Evolutionary conservation across 345 rosid genomes (phyloP).

Genomic region (Acer campestre): DNA sequence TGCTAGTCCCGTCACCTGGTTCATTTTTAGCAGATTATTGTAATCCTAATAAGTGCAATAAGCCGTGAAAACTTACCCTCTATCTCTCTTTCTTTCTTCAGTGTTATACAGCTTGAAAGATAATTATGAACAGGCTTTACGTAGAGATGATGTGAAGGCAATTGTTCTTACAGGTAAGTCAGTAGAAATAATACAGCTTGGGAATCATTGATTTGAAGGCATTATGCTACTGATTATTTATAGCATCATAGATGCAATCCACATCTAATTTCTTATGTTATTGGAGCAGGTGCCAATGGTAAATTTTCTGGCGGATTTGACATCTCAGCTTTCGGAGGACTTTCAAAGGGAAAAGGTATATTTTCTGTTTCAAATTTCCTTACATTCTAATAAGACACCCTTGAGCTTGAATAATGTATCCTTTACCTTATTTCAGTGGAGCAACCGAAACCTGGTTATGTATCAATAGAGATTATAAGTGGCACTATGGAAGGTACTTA

Average conservation of each 20-base stretch:
- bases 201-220: neutral
- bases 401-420: slow-evolving; percentile 6
- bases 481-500: slow-evolving; percentile 76
- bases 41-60: neutral
- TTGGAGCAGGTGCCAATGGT: slow-evolving; percentile 74
- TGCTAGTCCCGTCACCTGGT: neutral
- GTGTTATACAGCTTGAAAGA: slow-evolving; percentile 77
- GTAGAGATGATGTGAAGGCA: slow-evolving; percentile 91
- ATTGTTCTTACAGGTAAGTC: slow-evolving; percentile 79
- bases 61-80: neutral
- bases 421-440: slow-evolving; percentile 44
- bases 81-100: slow-evolving; percentile 30
- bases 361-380: slow-evolving; percentile 3
- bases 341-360: slow-evolving; percentile 65
- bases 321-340: slow-evolving; percentile 67
- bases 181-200: slow-evolving; percentile 2
- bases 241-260: neutral
- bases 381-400: slow-evolving; percentile 12
- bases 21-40: neutral
- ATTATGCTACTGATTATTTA: neutral
- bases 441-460: slow-evolving; percentile 60
- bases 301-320: slow-evolving; percentile 98
- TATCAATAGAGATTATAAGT: slow-evolving; percentile 64
- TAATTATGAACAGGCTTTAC: slow-evolving; percentile 72
- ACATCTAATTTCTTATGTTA: slow-evolving; percentile 14